These are phyloP conservation scores for Lodderomyces pseudojiufengensis DNA, from an alignment of 1,139 yeast genomes.

Conservation along the genomic window DNA sequence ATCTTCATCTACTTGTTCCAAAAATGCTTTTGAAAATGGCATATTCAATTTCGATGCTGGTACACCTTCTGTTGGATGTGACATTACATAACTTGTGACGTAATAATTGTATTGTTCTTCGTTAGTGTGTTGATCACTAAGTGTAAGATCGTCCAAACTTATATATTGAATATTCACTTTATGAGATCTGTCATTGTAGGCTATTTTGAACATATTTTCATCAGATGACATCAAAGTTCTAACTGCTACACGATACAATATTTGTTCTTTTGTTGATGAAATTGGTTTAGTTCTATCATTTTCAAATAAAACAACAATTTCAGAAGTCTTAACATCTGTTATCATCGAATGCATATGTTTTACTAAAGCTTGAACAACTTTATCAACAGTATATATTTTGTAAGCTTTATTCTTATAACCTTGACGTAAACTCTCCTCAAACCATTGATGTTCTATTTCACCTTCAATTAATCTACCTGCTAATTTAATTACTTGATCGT, in stretches of 20 bases:
- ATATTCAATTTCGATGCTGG: slow-evolving; percentile 71
- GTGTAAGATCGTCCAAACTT: slow-evolving; percentile 82
- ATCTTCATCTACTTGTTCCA: slow-evolving; percentile 57
- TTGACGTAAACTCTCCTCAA: slow-evolving; percentile 92
- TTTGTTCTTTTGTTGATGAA: slow-evolving; percentile 85
- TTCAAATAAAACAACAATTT: slow-evolving; percentile 77
- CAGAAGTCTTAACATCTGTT: slow-evolving; percentile 79
- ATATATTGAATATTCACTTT: slow-evolving; percentile 77
- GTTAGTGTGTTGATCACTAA: slow-evolving; percentile 68
- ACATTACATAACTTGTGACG: slow-evolving; percentile 86
- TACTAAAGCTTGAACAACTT: slow-evolving; percentile 84
- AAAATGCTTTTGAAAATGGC: slow-evolving; percentile 67
- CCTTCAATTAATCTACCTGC: slow-evolving; percentile 83
- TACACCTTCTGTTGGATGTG: slow-evolving; percentile 96
- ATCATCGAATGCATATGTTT: slow-evolving; percentile 83
- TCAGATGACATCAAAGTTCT: slow-evolving; percentile 77
- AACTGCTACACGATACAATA: slow-evolving; percentile 83
- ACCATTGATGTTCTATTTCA: slow-evolving; percentile 90
- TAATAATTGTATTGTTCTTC: slow-evolving; percentile 91
- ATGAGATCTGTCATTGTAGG: slow-evolving; percentile 53
- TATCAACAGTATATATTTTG: slow-evolving; percentile 88
- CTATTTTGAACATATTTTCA: slow-evolving; percentile 89
- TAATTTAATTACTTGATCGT: slow-evolving; percentile 67
- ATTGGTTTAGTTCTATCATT: slow-evolving; percentile 60
- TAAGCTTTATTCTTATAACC: slow-evolving; percentile 93